These are phyloP conservation scores for Maudiozyma serrabonitensis DNA, from an alignment of 805 yeast species.

Conservation along the genomic window DNA sequence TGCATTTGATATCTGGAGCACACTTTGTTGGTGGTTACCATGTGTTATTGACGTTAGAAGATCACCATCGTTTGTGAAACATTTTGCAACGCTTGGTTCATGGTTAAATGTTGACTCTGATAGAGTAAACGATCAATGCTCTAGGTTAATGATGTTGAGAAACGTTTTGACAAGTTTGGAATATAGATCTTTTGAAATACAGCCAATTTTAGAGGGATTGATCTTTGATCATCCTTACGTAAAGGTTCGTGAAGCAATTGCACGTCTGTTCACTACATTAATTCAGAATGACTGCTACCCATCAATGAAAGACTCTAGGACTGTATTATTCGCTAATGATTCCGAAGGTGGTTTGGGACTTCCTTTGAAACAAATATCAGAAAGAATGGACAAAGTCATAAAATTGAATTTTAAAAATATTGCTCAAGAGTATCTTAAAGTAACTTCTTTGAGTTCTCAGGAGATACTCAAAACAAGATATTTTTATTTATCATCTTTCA, in stretches of 20 bases:
- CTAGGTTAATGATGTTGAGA: constrained; percentile 44
- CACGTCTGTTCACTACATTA: constrained; percentile 38
- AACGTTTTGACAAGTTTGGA: constrained; percentile 40
- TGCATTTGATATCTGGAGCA: constrained; percentile 61
- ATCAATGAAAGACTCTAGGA: constrained; percentile 9
- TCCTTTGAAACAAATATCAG: constrained; percentile 25
- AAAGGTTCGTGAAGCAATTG: constrained; percentile 60
- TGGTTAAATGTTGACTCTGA: constrained; percentile 40
- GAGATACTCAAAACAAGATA: constrained; percentile 51
- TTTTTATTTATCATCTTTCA: constrained; percentile 54
- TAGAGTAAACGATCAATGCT: constrained; percentile 55
- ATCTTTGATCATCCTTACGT: constrained; percentile 56
- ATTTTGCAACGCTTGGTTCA: constrained; percentile 36
- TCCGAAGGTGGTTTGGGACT: constrained; percentile 29
- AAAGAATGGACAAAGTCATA: constrained; percentile 30
- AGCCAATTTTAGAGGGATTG: constrained; percentile 34
- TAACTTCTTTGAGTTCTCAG: constrained; percentile 38
- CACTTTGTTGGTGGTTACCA: constrained; percentile 68
- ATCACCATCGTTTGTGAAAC: constrained; percentile 40
- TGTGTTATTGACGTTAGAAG: constrained; percentile 59
- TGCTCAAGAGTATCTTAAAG: constrained; percentile 30
- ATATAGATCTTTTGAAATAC: constrained; percentile 47
- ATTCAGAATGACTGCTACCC: constrained; percentile 22
- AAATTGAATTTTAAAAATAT: constrained; percentile 37
- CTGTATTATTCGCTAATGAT: constrained; percentile 7